Evolutionary conservation across 1,139 yeast genomes (phyloP).

Genomic region (Pichia sp.): DNA sequence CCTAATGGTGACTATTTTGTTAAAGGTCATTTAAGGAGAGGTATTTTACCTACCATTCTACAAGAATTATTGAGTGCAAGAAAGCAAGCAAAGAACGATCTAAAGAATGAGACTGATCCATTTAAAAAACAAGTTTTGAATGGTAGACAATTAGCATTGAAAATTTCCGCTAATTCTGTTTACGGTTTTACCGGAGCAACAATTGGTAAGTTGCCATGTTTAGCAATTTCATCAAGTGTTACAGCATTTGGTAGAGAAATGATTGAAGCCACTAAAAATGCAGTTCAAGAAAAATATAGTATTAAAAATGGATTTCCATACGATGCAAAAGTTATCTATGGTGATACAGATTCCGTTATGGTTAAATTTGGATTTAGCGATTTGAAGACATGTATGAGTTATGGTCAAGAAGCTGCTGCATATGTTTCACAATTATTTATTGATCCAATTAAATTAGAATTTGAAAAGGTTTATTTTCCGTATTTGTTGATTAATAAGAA

Average conservation of each 20-base stretch:
- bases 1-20: constrained; percentile 94
- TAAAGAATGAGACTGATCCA: constrained; percentile 91
- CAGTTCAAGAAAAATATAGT: constrained; percentile 74
- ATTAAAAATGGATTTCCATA: constrained; percentile 73
- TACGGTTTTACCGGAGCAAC: constrained; percentile 99
- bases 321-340: constrained; percentile 90
- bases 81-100: constrained; percentile 84
- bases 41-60: constrained; percentile 86
- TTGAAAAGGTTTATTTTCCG: constrained; percentile 95
- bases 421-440: constrained; percentile 74
- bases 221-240: constrained; percentile 91
- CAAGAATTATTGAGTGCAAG: constrained; percentile 87
- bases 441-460: constrained; percentile 88
- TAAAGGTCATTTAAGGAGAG: constrained; percentile 63
- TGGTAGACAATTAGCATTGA: constrained; percentile 95
- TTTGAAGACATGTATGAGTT: constrained; percentile 74
- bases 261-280: constrained; percentile 88
- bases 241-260: constrained; percentile 95
- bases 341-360: constrained; percentile 99
- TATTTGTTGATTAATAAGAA: constrained; percentile 90
- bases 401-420: constrained; percentile 93
- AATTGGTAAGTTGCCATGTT: constrained; percentile 91
- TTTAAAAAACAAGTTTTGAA: constrained; percentile 89
- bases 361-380: constrained; percentile 91
- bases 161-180: constrained; percentile 95